phyloP scores from a whole-genome alignment of 1,284 basidiomycete species.

The Malassezia caprae region DNA sequence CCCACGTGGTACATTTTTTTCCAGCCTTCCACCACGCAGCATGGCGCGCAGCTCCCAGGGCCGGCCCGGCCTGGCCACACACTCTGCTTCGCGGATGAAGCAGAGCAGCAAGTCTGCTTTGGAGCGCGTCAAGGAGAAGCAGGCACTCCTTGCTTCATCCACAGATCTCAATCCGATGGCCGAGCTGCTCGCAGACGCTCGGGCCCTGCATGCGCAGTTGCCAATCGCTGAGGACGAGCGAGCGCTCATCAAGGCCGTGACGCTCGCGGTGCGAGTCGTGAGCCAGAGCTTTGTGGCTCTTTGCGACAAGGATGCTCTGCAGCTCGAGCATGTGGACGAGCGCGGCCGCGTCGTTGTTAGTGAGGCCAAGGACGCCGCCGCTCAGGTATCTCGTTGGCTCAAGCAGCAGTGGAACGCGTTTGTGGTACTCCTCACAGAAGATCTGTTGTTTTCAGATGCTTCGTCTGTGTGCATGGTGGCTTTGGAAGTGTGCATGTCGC shows the following conservation, averaged over 20 bases:
- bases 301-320: background rate
- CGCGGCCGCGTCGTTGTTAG: background rate
- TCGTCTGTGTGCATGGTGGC: conserved; percentile 10
- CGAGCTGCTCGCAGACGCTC: background rate
- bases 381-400: conserved; percentile 32
- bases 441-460: conserved; percentile 11
- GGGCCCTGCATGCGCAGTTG: background rate
- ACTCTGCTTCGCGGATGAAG: background rate
- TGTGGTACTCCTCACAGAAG: conserved; percentile 17
- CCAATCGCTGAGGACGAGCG: background rate
- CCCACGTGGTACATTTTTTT: background rate
- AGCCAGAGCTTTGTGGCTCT: conserved; percentile 11
- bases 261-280: conserved; percentile 11
- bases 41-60: background rate
- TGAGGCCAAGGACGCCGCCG: conserved; percentile 17
- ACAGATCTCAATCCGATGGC: conserved; percentile 17
- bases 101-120: background rate
- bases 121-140: conserved; percentile 11
- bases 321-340: background rate
- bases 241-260: conserved; percentile 3
- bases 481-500: conserved; percentile 19
- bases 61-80: background rate
- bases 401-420: conserved; percentile 35
- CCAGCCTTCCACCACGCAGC: background rate
- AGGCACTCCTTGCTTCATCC: conserved; percentile 6